These are phyloP conservation scores for Fusarium caatingaense DNA, from an alignment of 2,329 filamentous ascomycete species.

Conservation along the genomic window DNA sequence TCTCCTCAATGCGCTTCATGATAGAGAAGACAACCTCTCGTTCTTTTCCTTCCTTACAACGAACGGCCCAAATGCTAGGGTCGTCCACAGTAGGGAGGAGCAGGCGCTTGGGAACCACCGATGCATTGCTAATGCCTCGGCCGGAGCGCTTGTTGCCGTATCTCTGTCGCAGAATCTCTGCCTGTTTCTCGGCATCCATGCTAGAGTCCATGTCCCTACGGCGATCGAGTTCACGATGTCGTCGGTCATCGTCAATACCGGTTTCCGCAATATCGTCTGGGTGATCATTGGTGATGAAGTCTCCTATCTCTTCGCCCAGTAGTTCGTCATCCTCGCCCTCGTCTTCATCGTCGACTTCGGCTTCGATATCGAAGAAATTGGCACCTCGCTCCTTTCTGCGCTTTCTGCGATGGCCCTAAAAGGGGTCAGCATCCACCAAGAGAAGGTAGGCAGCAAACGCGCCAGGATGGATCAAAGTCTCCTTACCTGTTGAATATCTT, in stretches of 20 bases:
- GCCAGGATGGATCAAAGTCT: neutral
- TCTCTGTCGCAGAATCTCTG: constrained; percentile 84
- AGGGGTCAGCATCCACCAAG: constrained; percentile 32
- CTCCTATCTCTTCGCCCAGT: constrained; percentile 83
- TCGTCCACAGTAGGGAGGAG: constrained; percentile 94
- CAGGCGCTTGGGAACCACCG: constrained; percentile 84
- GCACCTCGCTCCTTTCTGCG: constrained; percentile 81
- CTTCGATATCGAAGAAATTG: constrained; percentile 96
- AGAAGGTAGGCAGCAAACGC: neutral
- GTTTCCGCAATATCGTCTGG: constrained; percentile 88
- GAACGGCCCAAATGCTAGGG: constrained; percentile 93
- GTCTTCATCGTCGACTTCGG: constrained; percentile 96
- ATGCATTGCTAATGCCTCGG: constrained; percentile 73
- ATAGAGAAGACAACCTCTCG: constrained; percentile 89
- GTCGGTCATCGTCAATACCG: constrained; percentile 86
- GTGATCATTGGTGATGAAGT: constrained; percentile 89
- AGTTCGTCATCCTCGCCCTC: constrained; percentile 90
- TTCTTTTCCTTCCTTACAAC: constrained; percentile 95
- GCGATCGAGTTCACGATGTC: constrained; percentile 93
- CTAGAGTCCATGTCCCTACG: constrained; percentile 87
- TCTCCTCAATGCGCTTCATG: constrained; percentile 88
- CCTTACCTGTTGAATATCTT: constrained; percentile 74
- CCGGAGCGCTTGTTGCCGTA: constrained; percentile 83
- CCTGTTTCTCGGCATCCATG: constrained; percentile 93
- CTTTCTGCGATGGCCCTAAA: constrained; percentile 78